Evolutionary conservation across 495 filamentous ascomycete genomes (phyloP).

Genomic region (Penicillium egyptiacum): DNA sequence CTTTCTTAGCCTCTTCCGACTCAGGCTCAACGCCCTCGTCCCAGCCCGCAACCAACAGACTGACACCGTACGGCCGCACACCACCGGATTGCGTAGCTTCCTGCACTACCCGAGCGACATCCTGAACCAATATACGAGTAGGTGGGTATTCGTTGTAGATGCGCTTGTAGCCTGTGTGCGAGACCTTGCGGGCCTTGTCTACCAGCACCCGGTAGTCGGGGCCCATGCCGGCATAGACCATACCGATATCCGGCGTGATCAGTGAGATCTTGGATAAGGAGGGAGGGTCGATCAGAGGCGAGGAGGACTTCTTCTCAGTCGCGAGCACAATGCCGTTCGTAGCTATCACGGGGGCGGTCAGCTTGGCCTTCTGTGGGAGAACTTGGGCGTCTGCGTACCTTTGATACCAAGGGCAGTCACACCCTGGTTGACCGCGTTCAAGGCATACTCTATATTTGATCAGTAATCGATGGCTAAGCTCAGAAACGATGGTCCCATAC

Average conservation of each 20-base stretch:
- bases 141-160: conserved; percentile 99
- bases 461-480: conserved; percentile 13
- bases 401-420: conserved; percentile 98
- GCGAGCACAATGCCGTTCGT: conserved; percentile 99
- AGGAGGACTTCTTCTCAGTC: conserved; percentile 99
- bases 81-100: conserved; percentile 97
- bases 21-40: conserved; percentile 93
- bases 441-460: conserved; percentile 79
- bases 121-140: conserved; percentile 96
- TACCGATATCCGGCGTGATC: conserved; percentile 98
- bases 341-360: conserved; percentile 50
- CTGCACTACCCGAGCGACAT: conserved; percentile 97
- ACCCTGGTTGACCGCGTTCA: conserved; percentile 98
- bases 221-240: conserved; percentile 99
- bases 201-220: conserved; percentile 97
- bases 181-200: conserved; percentile 96
- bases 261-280: conserved; percentile 97
- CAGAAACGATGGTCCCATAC: conserved; percentile 36
- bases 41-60: conserved; percentile 93
- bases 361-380: conserved; percentile 7
- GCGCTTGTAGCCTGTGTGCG: conserved; percentile 99
- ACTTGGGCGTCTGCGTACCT: conserved; percentile 52
- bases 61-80: conserved; percentile 97
- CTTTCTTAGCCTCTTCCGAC: conserved; percentile 50
- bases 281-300: conserved; percentile 87